A percentile compares a stretch with the other conserved stretches of the same genome.
Evolutionary conservation across 2,329 filamentous ascomycete genomes (phyloP).

Genomic region (Microdochium nivale): DNA sequence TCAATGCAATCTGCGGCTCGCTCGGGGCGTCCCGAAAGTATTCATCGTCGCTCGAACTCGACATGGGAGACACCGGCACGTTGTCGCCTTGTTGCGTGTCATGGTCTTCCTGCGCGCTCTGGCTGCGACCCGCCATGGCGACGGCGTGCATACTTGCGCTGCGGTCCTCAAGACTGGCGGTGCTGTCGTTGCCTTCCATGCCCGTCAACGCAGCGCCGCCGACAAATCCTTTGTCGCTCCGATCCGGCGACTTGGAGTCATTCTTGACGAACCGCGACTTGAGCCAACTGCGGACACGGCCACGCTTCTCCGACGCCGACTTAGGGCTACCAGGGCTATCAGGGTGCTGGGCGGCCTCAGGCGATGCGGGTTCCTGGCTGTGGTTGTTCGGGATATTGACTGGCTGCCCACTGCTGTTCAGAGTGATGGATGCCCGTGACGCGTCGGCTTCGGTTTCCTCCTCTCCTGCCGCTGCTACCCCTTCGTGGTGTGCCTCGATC

Average conservation of each 20-base stretch:
- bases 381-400: background rate
- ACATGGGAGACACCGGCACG: conserved; percentile 14
- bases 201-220: conserved; percentile 40
- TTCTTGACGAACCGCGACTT: conserved; percentile 38
- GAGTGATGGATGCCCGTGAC: background rate
- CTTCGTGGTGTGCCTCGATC: conserved; percentile 44
- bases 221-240: conserved; percentile 33
- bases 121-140: conserved; percentile 31
- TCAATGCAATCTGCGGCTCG: conserved; percentile 31
- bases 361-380: conserved; percentile 8
- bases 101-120: conserved; percentile 7
- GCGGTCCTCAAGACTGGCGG: conserved; percentile 30
- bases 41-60: conserved; percentile 24
- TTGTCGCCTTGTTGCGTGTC: conserved; percentile 11
- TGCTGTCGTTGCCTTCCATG: conserved; percentile 31
- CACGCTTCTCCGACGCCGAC: conserved; percentile 22
- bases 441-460: conserved; percentile 5
- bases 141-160: conserved; percentile 36
- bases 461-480: conserved; percentile 13
- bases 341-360: conserved; percentile 7
- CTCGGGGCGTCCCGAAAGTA: conserved; percentile 27
- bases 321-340: conserved; percentile 10
- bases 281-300: conserved; percentile 42
- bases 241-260: background rate
- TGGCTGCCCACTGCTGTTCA: background rate